Evolutionary conservation across 2,329 filamentous ascomycete genomes (phyloP).

Genomic region (Tolypocladium inflatum): DNA sequence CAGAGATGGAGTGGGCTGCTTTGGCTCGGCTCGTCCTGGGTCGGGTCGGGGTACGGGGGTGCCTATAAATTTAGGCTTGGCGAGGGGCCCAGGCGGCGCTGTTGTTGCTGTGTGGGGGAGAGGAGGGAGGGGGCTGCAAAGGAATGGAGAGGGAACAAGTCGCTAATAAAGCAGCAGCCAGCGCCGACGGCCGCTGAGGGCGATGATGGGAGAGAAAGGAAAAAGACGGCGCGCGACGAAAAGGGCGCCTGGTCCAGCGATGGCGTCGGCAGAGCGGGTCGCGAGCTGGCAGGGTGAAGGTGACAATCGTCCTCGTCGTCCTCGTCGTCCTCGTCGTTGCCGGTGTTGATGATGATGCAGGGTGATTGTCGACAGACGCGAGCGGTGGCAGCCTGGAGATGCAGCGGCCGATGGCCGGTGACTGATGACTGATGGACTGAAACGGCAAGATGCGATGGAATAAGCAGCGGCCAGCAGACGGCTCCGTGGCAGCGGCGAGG

Average conservation of each 20-base stretch:
- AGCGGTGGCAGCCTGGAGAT: not conserved
- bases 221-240: not conserved
- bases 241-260: not conserved
- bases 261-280: not conserved
- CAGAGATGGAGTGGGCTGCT: not conserved
- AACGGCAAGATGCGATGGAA: not conserved
- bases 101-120: not conserved
- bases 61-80: not conserved
- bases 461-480: not conserved
- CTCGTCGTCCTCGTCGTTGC: not conserved
- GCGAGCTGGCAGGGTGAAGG: not conserved
- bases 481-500: conserved; percentile 2
- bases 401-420: not conserved
- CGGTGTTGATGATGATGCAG: not conserved
- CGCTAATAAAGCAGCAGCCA: not conserved
- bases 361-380: not conserved
- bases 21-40: not conserved
- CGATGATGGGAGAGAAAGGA: not conserved
- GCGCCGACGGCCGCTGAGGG: not conserved
- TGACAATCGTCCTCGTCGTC: not conserved
- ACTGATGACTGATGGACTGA: not conserved
- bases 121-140: not conserved
- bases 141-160: not conserved
- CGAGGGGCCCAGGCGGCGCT: not conserved
- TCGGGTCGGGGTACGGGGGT: not conserved